Base-by-base conservation (phyloP, 2,329 filamentous ascomycete species). In the Sporothrix luriei region DNA sequence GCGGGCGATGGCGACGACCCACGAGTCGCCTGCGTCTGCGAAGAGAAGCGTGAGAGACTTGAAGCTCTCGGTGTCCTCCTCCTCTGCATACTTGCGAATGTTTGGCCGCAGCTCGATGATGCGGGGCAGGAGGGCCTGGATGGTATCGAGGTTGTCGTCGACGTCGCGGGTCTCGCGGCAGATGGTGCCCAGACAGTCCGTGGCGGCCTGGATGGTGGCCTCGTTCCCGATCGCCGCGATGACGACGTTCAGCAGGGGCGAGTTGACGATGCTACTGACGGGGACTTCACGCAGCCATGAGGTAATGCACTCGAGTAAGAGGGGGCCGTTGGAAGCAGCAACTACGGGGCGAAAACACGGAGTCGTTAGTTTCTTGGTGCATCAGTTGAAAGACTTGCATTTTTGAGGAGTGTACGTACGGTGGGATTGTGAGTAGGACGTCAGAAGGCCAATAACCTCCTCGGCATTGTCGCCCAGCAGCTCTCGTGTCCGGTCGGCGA, bases 271-370 rank as follows among this genome's bases (percentile, higher is more conserved):
- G 72, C 91, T 90, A 73, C 85, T 85, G 62, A 97, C 87, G 0
- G 94, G 92, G 7, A 99, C 92, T 80, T 99, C 95, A 75, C 93
- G 88, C 74, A 98, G 86, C 95, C 95, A 99, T 3, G 95, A 97
- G 43, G 93, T 96, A 75, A 98, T 93, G 78, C 95, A 98, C 76
- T 97, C 93, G 78, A 98, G 89, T 62, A 99, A 85, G 76, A 94
- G 91, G 2, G 94, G 94, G 76, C 97, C 97, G 72, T 90, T 90
- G 10, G 93, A 87, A 29, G 94, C 93, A 21, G 69, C 59, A 26
- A 70, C 71, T 74, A 26, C 16, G 14, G 1, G 24, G 24, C 33
- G n/a, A 62, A 33, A 55, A 33, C 52, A 24, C 0, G 46, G 1
- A 10, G 21, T 21, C 2, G 16, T 38, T 21, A 38, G 26, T 38